These are phyloP conservation scores for Cicer arietinum DNA, from an alignment of 306 rosid species.

Conservation along the genomic window DNA sequence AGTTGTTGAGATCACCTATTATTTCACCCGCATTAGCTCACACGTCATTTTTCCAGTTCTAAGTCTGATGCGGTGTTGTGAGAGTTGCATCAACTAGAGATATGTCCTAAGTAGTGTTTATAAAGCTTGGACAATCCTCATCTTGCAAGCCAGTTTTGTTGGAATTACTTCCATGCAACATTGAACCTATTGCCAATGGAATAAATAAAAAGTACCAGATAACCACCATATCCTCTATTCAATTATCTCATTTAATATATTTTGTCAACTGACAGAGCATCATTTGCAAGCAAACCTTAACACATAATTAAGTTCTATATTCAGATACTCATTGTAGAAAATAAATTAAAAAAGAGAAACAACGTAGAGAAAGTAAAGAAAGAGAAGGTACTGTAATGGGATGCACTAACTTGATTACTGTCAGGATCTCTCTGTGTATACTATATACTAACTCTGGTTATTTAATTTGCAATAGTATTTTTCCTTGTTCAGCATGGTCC, in stretches of 20 bases:
- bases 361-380: background rate
- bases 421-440: background rate
- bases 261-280: background rate
- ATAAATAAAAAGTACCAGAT: background rate
- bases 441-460: background rate
- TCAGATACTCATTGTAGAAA: background rate
- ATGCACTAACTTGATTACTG: background rate
- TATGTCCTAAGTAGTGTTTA: background rate
- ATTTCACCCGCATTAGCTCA: background rate
- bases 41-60: background rate
- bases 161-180: background rate
- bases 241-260: background rate
- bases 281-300: background rate
- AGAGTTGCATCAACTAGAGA: background rate
- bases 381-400: background rate
- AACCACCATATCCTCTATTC: background rate
- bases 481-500: background rate
- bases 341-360: background rate
- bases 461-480: background rate
- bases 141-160: background rate
- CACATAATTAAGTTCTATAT: background rate
- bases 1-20: background rate
- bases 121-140: conserved; percentile 1
- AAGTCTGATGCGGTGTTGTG: background rate
- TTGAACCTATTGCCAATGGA: background rate